Base-by-base conservation (phyloP, 768 basidiomycete species). In the Pulveroboletus sp. region DNA sequence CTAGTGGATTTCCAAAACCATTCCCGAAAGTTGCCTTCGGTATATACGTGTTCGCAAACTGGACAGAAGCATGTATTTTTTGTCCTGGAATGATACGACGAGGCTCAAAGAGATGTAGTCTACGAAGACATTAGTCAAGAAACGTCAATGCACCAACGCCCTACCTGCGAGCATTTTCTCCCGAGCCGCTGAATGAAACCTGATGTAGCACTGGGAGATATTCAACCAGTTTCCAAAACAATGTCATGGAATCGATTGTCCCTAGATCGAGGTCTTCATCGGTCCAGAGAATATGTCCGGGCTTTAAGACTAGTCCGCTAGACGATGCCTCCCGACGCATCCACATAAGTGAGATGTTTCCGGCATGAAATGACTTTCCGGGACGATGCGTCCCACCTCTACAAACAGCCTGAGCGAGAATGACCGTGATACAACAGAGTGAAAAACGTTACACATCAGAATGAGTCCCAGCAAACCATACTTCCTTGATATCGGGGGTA, bases 381-480 rank as follows among this genome's bases (percentile, higher is more conserved):
- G 51, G 49, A 21, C 48, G 48, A 32, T 52, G 49, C 13, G 43
- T 58, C 32, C 57, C 57, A 4, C 57, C 57, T 32, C 57, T 58
- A 17, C 31, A 39, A 25, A 25, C 2, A 25, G 16, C n/a, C 39
- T 44, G 10, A 43, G 33, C 16, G 37, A 17, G 17, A 17, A 46
- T 37, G 20, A 12, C 16, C n/a, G n/a, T n/a, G n/a, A n/a, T n/a
- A 38, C 5, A 17, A 40, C 1, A 14, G 20, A 9, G 43, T 11
- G 4, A 16, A 33, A 39, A 14, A 52, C 50, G 13, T n/a, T 44
- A 68, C 71, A 40, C 55, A 59, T 71, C 70, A 27, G 58, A 59
- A 49, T 73, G 72, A 10, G 61, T 60, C 7, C 72, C 80, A 2
- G 80, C 65, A 58, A 85, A 84, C 81, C 83, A 84, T 2, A 85